These are phyloP conservation scores for Oryza coarctata DNA, from an alignment of 176 grass and related monocot genomes.

Conservation along the genomic window DNA sequence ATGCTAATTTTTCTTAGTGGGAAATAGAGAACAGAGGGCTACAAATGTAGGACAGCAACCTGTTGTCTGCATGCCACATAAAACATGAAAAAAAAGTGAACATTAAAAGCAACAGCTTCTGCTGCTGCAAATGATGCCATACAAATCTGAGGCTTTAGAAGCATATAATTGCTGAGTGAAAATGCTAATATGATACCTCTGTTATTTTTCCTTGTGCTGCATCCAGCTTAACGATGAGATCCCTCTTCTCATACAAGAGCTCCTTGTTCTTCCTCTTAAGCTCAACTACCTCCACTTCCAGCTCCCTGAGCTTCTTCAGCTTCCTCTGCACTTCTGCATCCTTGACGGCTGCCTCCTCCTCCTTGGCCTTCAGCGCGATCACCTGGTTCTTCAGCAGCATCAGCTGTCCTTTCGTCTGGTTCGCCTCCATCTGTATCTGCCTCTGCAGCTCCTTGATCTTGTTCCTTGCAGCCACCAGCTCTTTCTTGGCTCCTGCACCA, in stretches of 20 bases:
- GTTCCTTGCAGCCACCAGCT: slow-evolving; percentile 51
- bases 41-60: slow-evolving; percentile 29
- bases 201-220: slow-evolving; percentile 75
- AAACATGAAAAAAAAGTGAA: too few relatives aligned
- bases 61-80: too few relatives aligned
- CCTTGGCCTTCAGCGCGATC: slow-evolving; percentile 55
- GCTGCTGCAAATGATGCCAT: too few relatives aligned
- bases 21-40: slow-evolving; percentile 24
- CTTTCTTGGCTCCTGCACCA: slow-evolving; percentile 39
- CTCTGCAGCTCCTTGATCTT: slow-evolving; percentile 91
- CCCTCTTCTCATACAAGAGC: slow-evolving; percentile 88
- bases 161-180: too few relatives aligned
- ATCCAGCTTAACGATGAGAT: slow-evolving; percentile 80
- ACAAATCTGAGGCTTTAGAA: too few relatives aligned
- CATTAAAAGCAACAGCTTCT: too few relatives aligned
- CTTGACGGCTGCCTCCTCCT: slow-evolving; percentile 67
- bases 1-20: too few relatives aligned
- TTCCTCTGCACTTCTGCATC: slow-evolving; percentile 84
- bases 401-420: slow-evolving; percentile 82
- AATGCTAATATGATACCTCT: slow-evolving; percentile 51
- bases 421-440: slow-evolving; percentile 69
- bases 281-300: slow-evolving; percentile 86
- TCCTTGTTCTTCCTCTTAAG: slow-evolving; percentile 94
- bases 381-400: slow-evolving; percentile 92
- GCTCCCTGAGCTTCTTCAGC: slow-evolving; percentile 74